Evolutionary conservation across 768 basidiomycete species (phyloP), one percentile per base, ranked within the genome.

Genomic region (Kwoniella pini): DNA sequence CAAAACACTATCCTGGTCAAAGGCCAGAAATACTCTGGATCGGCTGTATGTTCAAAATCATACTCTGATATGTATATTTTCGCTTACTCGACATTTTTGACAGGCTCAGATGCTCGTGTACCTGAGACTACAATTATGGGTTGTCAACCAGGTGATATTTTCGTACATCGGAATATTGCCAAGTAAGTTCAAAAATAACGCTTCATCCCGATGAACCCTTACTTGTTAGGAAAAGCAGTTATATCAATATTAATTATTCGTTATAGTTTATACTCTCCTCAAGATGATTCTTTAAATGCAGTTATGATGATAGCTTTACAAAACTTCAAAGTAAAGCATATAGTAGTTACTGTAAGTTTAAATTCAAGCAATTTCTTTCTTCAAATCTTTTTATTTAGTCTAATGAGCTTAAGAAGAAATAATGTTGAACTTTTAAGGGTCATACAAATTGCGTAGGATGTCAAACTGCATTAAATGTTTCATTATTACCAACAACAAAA

Each of bases 361-460:
- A 10, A 39, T 13, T 26, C 46, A 6, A 36, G 13, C 30, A n/a
- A n/a, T n/a, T n/a, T n/a, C n/a, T n/a, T 38, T 46, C 21, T 51
- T 26, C 27, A 49, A 21, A n/a, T 28, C 6, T 13, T 28, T 49
- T 28, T 3, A 12, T 42, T 31, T 24, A n/a, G 15, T 7, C 24
- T n/a, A 31, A 31, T n/a, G n/a, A n/a, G n/a, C n/a, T n/a, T n/a
- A n/a, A n/a, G n/a, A n/a, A n/a, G n/a, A n/a, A n/a, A n/a, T n/a
- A n/a, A n/a, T n/a, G n/a, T n/a, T n/a, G n/a, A n/a, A n/a, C n/a
- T n/a, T n/a, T n/a, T n/a, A n/a, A 70, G 68, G 72, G 72, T 15
- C 72, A 75, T 42, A 72, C 72, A 9, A 70, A 71, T 43, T 75
- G 72, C 57, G 72, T 75, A 7, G 72, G 72, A 40, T 75, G 72